Conservation (phyloP, 2,329 filamentous ascomycete genomes). For the Scolecobasidium constrictum region DNA sequence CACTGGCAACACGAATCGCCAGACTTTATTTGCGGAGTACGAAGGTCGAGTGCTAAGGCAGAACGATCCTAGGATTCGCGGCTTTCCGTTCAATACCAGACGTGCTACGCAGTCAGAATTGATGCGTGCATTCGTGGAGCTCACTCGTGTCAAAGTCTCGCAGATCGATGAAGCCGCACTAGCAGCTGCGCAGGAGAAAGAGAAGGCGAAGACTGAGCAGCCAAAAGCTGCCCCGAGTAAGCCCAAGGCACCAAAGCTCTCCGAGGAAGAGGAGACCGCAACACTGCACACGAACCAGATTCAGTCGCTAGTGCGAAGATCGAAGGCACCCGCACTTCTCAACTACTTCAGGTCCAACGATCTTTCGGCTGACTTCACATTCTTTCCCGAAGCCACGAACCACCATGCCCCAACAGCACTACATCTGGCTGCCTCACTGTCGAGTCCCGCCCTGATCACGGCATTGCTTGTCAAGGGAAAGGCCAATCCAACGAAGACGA, state of each 20-base stretch:
- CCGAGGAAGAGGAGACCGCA: conserved; percentile 74
- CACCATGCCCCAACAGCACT: conserved; percentile 75
- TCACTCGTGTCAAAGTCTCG: conserved; percentile 79
- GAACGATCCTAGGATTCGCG: conserved; percentile 69
- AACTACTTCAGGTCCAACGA: conserved; percentile 72
- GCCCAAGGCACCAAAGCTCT: conserved; percentile 50
- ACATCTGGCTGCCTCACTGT: conserved; percentile 75
- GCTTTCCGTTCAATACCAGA: conserved; percentile 87
- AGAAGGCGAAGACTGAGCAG: conserved; percentile 16
- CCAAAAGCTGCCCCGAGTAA: conserved; percentile 15
- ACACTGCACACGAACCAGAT: conserved; percentile 80
- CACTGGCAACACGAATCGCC: conserved; percentile 73
- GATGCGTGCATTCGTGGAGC: conserved; percentile 86
- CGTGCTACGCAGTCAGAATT: conserved; percentile 89
- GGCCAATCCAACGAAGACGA: conserved; percentile 62
- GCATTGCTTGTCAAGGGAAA: conserved; percentile 65
- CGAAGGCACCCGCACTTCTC: conserved; percentile 77
- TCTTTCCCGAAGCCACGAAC: conserved; percentile 60
- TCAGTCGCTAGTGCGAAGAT: conserved; percentile 76
- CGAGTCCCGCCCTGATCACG: conserved; percentile 63
- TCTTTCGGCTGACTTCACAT: conserved; percentile 60
- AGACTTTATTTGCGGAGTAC: conserved; percentile 83
- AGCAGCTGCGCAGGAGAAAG: conserved; percentile 35
- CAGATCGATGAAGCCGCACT: conserved; percentile 61
- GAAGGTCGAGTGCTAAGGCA: conserved; percentile 73